Conservation (phyloP, 352 stramenopile genomes). For the Globisporangium barbulae region DNA sequence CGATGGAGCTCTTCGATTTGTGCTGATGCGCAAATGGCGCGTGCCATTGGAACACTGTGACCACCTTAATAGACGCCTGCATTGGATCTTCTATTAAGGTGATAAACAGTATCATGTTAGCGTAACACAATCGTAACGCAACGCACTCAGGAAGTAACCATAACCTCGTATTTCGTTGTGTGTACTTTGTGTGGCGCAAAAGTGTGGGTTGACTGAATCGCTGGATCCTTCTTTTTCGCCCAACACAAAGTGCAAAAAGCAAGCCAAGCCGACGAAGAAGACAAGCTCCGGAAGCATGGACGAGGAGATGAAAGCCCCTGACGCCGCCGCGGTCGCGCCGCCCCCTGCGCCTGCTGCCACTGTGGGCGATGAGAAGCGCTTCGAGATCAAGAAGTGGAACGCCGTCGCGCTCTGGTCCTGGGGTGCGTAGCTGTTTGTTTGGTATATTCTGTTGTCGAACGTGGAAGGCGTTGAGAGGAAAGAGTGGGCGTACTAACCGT, state of each 20-base stretch:
- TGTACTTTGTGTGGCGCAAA: not conserved
- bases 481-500: conserved; percentile 4
- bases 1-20: not conserved
- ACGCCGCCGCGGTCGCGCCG: conserved; percentile 17
- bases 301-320: conserved; percentile 66
- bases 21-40: not conserved
- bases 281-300: conserved; percentile 38
- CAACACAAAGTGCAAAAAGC: conserved; percentile 3
- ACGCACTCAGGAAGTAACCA: not conserved
- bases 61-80: not conserved
- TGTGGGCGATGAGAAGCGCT: conserved; percentile 80
- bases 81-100: not conserved
- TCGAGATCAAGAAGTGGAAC: conserved; percentile 99
- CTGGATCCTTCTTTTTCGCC: conserved; percentile 6
- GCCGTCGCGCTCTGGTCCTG: conserved; percentile 99
- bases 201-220: not conserved
- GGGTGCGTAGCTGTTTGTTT: conserved; percentile 54
- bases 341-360: conserved; percentile 11
- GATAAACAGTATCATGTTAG: too few species aligned
- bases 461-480: too few species aligned
- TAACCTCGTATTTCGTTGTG: not conserved
- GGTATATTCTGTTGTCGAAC: not conserved
- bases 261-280: conserved; percentile 4
- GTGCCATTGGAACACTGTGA: too few species aligned
- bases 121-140: not conserved